Percentiles rank a stretch among this genome's conserved stretches.
phyloP scores from a whole-genome alignment of 1,284 basidiomycete genomes.

The Fomitopsis pinicola region DNA sequence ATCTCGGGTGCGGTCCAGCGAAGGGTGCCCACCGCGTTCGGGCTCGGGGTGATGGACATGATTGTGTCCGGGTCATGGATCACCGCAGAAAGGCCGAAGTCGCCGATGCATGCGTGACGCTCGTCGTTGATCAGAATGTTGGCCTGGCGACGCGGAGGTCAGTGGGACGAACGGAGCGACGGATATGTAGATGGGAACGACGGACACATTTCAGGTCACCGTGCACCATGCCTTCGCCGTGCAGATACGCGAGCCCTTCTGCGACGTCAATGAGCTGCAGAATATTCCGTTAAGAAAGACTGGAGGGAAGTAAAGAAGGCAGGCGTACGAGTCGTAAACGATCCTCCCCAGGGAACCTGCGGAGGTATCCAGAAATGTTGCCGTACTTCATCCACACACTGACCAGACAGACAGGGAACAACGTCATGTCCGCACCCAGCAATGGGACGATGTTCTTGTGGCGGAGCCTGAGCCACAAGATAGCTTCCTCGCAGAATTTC shows the following conservation, averaged over 20 bases:
- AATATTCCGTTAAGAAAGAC: background rate
- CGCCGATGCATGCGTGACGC: slow-evolving; percentile 1
- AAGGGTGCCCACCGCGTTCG: background rate
- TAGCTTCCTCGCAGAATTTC: slow-evolving; percentile 5
- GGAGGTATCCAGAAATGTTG: background rate
- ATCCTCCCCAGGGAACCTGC: background rate
- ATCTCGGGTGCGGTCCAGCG: slow-evolving; percentile 6
- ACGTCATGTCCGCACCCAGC: slow-evolving; percentile 2
- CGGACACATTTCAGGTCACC: slow-evolving; percentile 4
- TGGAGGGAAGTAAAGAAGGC: background rate
- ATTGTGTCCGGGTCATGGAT: background rate
- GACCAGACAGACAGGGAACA: slow-evolving; percentile 1
- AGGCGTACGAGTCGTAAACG: background rate
- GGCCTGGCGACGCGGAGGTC: background rate
- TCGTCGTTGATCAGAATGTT: slow-evolving; percentile 10
- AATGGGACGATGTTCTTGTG: slow-evolving; percentile 5
- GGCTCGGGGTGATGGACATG: background rate
- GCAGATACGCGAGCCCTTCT: background rate
- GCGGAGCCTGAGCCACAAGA: slow-evolving; percentile 1
- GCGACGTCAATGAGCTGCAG: slow-evolving; percentile 1
- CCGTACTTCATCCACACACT: slow-evolving; percentile 2
- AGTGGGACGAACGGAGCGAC: background rate
- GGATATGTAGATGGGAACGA: background rate
- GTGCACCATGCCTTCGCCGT: background rate
- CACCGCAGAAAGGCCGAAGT: slow-evolving; percentile 1